Percentiles rank a stretch among this genome's conserved stretches.
Evolutionary conservation across 495 filamentous ascomycete species (phyloP).

Genomic region (Neurospora africana): DNA sequence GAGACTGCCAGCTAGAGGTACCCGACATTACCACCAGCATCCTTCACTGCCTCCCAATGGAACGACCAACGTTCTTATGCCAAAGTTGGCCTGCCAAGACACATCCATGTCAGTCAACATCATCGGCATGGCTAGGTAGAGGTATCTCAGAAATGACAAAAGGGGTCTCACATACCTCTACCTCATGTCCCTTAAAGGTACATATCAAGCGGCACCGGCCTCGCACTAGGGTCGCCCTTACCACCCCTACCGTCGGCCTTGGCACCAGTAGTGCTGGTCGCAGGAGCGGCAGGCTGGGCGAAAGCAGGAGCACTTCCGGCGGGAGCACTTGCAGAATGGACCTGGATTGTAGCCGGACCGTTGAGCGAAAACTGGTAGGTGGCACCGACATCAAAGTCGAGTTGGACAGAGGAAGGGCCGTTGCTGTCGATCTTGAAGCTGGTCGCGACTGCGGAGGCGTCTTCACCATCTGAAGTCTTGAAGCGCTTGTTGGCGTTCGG

Average conservation of each 20-base stretch:
- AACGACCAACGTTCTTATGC: not conserved
- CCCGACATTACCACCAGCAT: not conserved
- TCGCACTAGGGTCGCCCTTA: not conserved
- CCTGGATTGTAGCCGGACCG: not conserved
- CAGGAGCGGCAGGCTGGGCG: not conserved
- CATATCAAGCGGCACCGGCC: not conserved
- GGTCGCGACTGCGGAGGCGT: not conserved
- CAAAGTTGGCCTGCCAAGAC: not conserved
- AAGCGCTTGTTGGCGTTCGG: not conserved
- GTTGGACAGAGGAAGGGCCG: too few relatives aligned
- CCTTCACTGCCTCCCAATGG: not conserved
- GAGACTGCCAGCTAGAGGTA: not conserved
- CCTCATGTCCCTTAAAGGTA: not conserved
- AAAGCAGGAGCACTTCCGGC: not conserved
- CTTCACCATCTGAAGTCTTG: not conserved
- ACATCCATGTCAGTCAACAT: not conserved
- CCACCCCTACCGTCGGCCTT: not conserved
- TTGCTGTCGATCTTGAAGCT: not conserved
- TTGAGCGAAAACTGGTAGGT: not conserved
- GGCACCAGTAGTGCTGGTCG: not conserved
- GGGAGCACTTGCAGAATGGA: not conserved
- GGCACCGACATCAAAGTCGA: too few relatives aligned
- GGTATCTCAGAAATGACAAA: not conserved
- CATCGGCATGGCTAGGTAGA: not conserved
- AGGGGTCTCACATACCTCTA: not conserved